These are phyloP conservation scores for Ogataea naganishii DNA, from an alignment of 805 yeast species.

Conservation along the genomic window DNA sequence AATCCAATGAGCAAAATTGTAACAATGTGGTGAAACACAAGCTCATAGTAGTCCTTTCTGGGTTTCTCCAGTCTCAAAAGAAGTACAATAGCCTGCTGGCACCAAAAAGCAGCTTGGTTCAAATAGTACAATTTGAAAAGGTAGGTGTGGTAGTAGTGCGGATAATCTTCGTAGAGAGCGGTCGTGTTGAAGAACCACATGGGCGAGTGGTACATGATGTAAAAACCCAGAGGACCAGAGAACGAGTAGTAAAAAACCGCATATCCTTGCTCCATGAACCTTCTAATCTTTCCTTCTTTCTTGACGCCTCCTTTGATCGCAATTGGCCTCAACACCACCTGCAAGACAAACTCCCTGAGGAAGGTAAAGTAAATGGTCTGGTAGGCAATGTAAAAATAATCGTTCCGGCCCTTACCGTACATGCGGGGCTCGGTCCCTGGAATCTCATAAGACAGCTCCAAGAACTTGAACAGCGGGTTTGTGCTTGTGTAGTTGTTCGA, in stretches of 20 bases:
- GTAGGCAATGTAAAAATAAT: constrained; percentile 68
- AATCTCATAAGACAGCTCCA: constrained; percentile 56
- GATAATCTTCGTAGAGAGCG: constrained; percentile 71
- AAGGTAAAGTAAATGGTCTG: constrained; percentile 86
- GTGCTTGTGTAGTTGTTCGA: constrained; percentile 50
- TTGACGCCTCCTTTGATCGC: constrained; percentile 47
- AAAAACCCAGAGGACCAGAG: constrained; percentile 81
- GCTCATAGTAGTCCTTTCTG: constrained; percentile 85
- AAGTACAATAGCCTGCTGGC: constrained; percentile 85
- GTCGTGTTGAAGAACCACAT: constrained; percentile 86
- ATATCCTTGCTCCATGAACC: constrained; percentile 93
- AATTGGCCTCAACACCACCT: constrained; percentile 64
- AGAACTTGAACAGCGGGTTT: constrained; percentile 56
- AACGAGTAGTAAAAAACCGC: constrained; percentile 72
- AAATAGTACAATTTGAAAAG: constrained; percentile 76
- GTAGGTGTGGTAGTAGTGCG: constrained; percentile 67
- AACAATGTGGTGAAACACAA: constrained; percentile 87
- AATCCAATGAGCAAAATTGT: constrained; percentile 81
- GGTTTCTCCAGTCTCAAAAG: constrained; percentile 86
- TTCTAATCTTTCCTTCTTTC: constrained; percentile 47
- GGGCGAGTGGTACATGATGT: constrained; percentile 77
- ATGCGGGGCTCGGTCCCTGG: constrained; percentile 43
- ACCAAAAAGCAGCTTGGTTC: constrained; percentile 95
- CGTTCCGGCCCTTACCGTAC: constrained; percentile 85
- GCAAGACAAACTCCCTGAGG: constrained; percentile 86